phyloP scores from a whole-genome alignment of 257 asterid genomes.

The Cynanchum wilfordii region DNA sequence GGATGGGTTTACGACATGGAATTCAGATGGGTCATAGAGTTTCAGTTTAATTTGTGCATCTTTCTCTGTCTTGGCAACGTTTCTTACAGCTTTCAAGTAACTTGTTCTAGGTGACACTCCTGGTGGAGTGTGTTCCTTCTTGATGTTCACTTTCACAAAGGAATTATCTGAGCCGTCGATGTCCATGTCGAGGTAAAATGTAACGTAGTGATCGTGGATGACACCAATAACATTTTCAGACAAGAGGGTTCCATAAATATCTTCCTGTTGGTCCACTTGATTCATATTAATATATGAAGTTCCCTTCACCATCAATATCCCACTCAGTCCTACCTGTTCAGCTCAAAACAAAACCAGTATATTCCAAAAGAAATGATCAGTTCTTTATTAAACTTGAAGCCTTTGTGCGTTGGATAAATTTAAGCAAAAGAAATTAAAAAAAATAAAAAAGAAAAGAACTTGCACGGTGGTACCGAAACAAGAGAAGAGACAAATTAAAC shows the following conservation, averaged over 20 bases:
- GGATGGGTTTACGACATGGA: slow-evolving; percentile 71
- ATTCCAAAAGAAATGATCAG: background rate
- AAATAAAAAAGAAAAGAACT: background rate
- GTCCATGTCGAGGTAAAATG: slow-evolving; percentile 90
- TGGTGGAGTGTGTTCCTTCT: slow-evolving; percentile 44
- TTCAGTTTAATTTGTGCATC: slow-evolving; percentile 77
- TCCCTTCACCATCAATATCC: slow-evolving; percentile 89
- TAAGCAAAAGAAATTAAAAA: background rate
- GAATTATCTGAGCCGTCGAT: slow-evolving; percentile 72
- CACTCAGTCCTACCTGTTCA: slow-evolving; percentile 72
- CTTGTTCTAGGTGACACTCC: slow-evolving; percentile 72
- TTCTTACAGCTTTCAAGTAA: slow-evolving; percentile 67
- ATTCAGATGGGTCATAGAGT: slow-evolving; percentile 76
- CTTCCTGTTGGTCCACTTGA: slow-evolving; percentile 60
- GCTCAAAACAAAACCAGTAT: no score
- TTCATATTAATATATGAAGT: slow-evolving; percentile 63
- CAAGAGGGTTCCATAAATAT: slow-evolving; percentile 65
- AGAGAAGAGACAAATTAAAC: background rate
- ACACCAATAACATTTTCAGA: slow-evolving; percentile 84
- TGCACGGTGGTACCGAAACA: background rate
- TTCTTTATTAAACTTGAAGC: background rate
- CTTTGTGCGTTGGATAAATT: background rate
- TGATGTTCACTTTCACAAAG: slow-evolving; percentile 76
- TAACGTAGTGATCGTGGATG: slow-evolving; percentile 84
- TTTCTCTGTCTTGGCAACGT: slow-evolving; percentile 75